phyloP scores from a whole-genome alignment of 2,329 filamentous ascomycete species.

The Cladosporium sp. region DNA sequence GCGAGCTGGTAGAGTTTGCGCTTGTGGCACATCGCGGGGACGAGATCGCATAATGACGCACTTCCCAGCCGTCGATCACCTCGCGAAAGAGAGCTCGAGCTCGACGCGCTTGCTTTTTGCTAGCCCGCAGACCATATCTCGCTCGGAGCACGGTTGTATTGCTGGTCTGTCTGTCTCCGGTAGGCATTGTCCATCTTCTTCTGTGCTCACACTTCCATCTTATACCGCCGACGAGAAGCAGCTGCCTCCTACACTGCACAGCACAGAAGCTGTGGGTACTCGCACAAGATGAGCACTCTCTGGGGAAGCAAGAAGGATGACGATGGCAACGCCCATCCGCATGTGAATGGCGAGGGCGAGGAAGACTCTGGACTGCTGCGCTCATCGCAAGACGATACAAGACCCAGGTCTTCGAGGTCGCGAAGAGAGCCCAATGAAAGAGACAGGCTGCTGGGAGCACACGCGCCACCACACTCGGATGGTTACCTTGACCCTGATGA shows the following conservation, averaged over 20 bases:
- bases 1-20: not conserved
- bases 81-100: not conserved
- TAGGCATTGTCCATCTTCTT: not conserved
- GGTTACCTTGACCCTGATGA: constrained; percentile 73
- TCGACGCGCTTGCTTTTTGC: constrained; percentile 4
- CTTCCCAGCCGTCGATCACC: not conserved
- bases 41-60: not conserved
- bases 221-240: not conserved
- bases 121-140: not conserved
- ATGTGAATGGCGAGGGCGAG: not conserved
- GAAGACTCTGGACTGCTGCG: not conserved
- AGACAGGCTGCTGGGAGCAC: constrained; percentile 61
- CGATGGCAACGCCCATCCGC: not conserved
- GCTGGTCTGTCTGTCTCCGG: not conserved
- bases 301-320: constrained; percentile 5
- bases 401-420: constrained; percentile 11
- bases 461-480: constrained; percentile 56
- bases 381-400: not conserved
- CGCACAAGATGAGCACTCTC: not conserved
- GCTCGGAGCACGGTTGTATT: not conserved
- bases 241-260: not conserved
- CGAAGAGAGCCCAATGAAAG: constrained; percentile 53
- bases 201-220: not conserved
- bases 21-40: not conserved
- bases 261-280: not conserved